Percentiles rank a stretch among this genome's conserved stretches.
phyloP scores from a whole-genome alignment of 2,329 filamentous ascomycete genomes.

The Alternaria infectoria region DNA sequence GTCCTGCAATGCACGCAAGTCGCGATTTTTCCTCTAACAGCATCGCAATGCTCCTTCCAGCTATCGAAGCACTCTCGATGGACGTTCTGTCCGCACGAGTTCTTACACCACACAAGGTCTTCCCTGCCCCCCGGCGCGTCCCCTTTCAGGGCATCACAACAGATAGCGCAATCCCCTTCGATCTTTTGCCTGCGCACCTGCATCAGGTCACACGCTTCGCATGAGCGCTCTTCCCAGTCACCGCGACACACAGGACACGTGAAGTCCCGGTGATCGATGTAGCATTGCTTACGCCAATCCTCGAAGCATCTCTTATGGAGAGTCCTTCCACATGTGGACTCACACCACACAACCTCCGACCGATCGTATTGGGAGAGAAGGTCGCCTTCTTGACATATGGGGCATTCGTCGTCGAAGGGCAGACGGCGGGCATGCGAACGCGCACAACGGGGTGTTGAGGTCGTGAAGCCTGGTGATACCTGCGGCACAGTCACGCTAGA shows the following conservation, averaged over 20 bases:
- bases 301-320: conserved; percentile 25
- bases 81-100: conserved; percentile 21
- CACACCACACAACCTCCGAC: conserved; percentile 25
- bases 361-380: conserved; percentile 1
- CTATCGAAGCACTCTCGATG: conserved; percentile 17
- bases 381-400: conserved; percentile 25
- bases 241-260: conserved; percentile 22
- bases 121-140: neutral
- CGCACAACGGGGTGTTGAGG: neutral
- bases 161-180: conserved; percentile 9
- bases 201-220: neutral
- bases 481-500: neutral
- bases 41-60: conserved; percentile 11
- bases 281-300: conserved; percentile 11
- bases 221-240: conserved; percentile 11
- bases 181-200: neutral
- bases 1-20: neutral
- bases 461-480: neutral
- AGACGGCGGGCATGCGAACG: conserved; percentile 22
- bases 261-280: neutral
- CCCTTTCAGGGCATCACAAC: neutral
- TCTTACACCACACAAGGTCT: conserved; percentile 20
- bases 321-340: conserved; percentile 16
- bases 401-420: conserved; percentile 20
- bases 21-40: neutral